A percentile compares a stretch with the other conserved stretches of the same genome.
Evolutionary conservation across 495 filamentous ascomycete species (phyloP).

Genomic region (Xylaria flabelliformis): DNA sequence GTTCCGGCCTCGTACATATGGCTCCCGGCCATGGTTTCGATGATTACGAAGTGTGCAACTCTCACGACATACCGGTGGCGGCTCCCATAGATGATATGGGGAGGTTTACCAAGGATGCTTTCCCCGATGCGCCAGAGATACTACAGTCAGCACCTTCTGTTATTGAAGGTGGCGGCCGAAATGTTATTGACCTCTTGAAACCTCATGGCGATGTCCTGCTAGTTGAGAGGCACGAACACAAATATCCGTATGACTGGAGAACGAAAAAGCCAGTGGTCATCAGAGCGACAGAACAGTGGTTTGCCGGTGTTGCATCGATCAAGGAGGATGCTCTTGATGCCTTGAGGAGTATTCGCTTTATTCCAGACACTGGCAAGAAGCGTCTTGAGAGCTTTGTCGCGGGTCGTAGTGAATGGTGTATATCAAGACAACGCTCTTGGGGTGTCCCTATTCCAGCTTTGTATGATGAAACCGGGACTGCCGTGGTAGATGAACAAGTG

Average conservation of each 20-base stretch:
- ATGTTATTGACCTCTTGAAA: slow-evolving; percentile 69
- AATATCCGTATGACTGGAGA: slow-evolving; percentile 97
- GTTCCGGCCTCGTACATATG: slow-evolving; percentile 90
- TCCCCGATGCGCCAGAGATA: slow-evolving; percentile 65
- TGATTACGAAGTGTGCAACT: slow-evolving; percentile 83
- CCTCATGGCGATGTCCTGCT: slow-evolving; percentile 62
- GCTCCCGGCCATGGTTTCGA: slow-evolving; percentile 97
- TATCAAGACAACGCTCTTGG: slow-evolving; percentile 97
- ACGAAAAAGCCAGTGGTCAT: slow-evolving; percentile 92
- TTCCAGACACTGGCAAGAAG: slow-evolving; percentile 72
- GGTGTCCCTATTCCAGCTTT: slow-evolving; percentile 94
- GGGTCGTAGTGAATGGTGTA: slow-evolving; percentile 94
- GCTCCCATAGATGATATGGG: slow-evolving; percentile 86
- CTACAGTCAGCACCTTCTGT: slow-evolving; percentile 56
- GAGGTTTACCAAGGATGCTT: slow-evolving; percentile 75
- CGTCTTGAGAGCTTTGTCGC: slow-evolving; percentile 83
- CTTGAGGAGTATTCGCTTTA: slow-evolving; percentile 74
- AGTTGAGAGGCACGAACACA: slow-evolving; percentile 76
- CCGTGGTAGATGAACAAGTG: slow-evolving; percentile 75
- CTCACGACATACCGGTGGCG: slow-evolving; percentile 68
- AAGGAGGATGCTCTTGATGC: slow-evolving; percentile 72
- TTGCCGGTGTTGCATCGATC: slow-evolving; percentile 86
- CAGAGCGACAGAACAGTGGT: slow-evolving; percentile 95
- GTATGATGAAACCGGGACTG: slow-evolving; percentile 73
- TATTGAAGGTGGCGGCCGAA: slow-evolving; percentile 64